phyloP scores from a whole-genome alignment of 2,329 filamentous ascomycete species.

The Stachybotrys elegans region DNA sequence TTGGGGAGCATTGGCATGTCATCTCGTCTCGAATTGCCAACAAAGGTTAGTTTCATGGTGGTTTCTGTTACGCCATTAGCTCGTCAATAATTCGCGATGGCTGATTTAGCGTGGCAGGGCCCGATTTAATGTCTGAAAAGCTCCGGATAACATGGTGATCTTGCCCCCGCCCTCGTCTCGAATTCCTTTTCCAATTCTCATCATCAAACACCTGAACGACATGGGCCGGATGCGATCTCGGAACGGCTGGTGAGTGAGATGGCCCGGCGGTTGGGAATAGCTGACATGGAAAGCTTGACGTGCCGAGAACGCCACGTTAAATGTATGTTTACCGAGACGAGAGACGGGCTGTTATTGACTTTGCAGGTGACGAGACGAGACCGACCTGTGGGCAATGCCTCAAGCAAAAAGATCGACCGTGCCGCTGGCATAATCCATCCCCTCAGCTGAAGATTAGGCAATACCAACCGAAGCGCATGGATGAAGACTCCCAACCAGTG shows the following conservation, averaged over 20 bases:
- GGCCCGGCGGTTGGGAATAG: conserved; percentile 6
- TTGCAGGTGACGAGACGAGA: conserved; percentile 4
- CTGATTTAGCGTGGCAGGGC: neutral
- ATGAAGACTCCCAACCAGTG: conserved; percentile 1
- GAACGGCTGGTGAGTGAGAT: conserved; percentile 23
- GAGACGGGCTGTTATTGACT: conserved; percentile 3
- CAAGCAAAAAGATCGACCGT: conserved; percentile 3
- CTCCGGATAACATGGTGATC: neutral
- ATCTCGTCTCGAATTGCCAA: conserved; percentile 5
- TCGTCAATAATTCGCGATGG: neutral
- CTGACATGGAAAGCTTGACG: conserved; percentile 6
- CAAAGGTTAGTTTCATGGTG: conserved; percentile 3
- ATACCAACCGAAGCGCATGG: conserved; percentile 4
- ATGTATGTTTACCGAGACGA: conserved; percentile 4
- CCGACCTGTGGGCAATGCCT: conserved; percentile 3
- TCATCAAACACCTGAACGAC: neutral
- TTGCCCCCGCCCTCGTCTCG: conserved; percentile 1
- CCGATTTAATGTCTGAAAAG: neutral
- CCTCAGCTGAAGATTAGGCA: conserved; percentile 3
- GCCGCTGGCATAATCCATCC: conserved; percentile 4
- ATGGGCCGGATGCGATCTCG: conserved; percentile 10
- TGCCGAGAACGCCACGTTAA: conserved; percentile 7
- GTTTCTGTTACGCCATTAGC: neutral
- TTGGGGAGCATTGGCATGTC: conserved; percentile 1
- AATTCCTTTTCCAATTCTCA: conserved; percentile 2